Conservation (phyloP, 352 stramenopile genomes). For the Aphanomyces invadans region DNA sequence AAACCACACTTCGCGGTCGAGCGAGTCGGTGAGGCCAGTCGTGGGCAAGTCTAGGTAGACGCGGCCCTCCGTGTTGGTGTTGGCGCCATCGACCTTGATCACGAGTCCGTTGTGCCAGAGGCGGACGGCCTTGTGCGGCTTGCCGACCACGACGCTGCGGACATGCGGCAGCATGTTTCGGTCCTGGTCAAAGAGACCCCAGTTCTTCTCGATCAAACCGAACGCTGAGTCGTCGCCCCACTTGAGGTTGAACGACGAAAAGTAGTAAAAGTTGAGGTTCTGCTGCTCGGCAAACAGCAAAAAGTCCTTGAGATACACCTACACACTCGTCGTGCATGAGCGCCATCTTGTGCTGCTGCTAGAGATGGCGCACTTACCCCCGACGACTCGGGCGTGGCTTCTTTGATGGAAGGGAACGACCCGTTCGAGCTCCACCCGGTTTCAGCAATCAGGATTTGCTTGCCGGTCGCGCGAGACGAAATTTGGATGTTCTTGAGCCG, state of each 20-base stretch:
- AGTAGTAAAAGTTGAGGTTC: constrained; percentile 70
- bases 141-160: background rate
- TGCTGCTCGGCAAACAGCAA: constrained; percentile 43
- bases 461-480: constrained; percentile 36
- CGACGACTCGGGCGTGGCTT: constrained; percentile 42
- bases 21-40: constrained; percentile 25
- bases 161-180: constrained; percentile 38
- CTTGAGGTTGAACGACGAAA: constrained; percentile 53
- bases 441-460: constrained; percentile 59
- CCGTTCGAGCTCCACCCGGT: constrained; percentile 54
- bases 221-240: constrained; percentile 32
- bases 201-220: constrained; percentile 52
- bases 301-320: constrained; percentile 60
- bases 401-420: constrained; percentile 26
- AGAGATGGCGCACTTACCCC: constrained; percentile 26
- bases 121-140: constrained; percentile 12
- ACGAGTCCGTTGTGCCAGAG: background rate
- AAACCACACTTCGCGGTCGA: constrained; percentile 29
- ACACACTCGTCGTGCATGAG: too few species aligned
- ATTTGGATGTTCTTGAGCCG: constrained; percentile 47
- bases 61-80: background rate
- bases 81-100: constrained; percentile 20
- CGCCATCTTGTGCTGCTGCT: too few species aligned
- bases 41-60: background rate
- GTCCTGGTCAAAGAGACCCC: constrained; percentile 52